Conservation (phyloP, 495 filamentous ascomycete genomes). For the Elasticomyces elasticus region DNA sequence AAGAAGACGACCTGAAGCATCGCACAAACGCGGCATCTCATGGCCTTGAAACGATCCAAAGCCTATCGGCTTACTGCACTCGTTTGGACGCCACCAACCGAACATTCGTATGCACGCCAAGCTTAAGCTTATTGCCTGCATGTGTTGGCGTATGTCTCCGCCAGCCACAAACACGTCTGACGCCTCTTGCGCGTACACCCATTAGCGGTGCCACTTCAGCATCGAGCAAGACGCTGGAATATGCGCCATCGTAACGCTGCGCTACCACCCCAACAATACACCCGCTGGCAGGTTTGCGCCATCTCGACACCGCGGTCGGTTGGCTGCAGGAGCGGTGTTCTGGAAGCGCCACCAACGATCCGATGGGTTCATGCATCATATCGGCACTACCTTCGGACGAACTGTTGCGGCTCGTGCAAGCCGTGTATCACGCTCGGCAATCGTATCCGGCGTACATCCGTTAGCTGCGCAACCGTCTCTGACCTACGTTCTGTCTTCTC, state of each 20-base stretch:
- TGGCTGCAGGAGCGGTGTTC: background rate
- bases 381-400: too few relatives aligned
- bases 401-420: background rate
- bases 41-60: too few relatives aligned
- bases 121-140: background rate
- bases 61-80: too few relatives aligned
- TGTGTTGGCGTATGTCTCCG: background rate
- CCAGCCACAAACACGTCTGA: conserved; percentile 2
- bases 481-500: background rate
- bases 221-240: background rate
- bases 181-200: conserved; percentile 4
- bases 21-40: background rate
- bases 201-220: background rate
- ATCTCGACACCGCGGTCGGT: background rate
- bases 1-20: background rate
- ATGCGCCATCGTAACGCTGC: background rate
- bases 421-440: background rate
- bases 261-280: background rate
- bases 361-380: too few relatives aligned
- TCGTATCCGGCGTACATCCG: background rate
- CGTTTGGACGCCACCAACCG: background rate
- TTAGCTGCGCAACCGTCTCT: background rate
- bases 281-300: background rate
- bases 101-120: background rate
- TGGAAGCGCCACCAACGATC: too few relatives aligned